phyloP scores from a whole-genome alignment of 2,329 filamentous ascomycete genomes.

The Fusarium falciforme region DNA sequence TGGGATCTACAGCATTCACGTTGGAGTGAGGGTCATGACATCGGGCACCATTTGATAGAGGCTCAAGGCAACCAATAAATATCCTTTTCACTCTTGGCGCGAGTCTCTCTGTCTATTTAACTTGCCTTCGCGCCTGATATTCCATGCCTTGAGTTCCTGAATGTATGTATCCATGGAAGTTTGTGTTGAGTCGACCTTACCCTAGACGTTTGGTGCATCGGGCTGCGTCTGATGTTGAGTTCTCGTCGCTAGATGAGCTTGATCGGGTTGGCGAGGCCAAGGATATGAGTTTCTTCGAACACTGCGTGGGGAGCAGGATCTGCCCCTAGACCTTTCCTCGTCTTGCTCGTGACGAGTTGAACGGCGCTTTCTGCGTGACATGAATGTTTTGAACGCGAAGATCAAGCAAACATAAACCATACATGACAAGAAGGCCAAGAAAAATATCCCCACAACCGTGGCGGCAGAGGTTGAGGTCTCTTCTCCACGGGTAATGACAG shows the following conservation, averaged over 20 bases:
- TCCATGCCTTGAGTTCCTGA: not conserved
- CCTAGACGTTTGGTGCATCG: not conserved
- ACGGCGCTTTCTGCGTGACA: not conserved
- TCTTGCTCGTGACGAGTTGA: not conserved
- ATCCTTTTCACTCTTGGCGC: not conserved
- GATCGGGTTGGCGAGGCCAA: not conserved
- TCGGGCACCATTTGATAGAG: not conserved
- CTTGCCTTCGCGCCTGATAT: not conserved
- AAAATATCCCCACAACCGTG: not conserved
- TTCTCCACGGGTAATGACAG: not conserved
- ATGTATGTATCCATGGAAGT: not conserved
- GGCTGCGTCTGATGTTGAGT: not conserved
- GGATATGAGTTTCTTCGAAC: not conserved
- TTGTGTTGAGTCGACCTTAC: not conserved
- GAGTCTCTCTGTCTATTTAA: not conserved
- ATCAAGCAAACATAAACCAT: not conserved
- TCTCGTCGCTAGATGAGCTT: not conserved
- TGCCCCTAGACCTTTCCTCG: not conserved
- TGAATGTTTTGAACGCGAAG: not conserved
- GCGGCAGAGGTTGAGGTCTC: not conserved
- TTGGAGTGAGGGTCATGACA: not conserved
- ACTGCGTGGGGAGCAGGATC: not conserved
- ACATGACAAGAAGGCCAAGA: not conserved
- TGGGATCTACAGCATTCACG: not conserved
- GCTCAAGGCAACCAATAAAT: not conserved